Evolutionary conservation across 495 filamentous ascomycete genomes (phyloP).

Genomic region (Arthonia radiata): DNA sequence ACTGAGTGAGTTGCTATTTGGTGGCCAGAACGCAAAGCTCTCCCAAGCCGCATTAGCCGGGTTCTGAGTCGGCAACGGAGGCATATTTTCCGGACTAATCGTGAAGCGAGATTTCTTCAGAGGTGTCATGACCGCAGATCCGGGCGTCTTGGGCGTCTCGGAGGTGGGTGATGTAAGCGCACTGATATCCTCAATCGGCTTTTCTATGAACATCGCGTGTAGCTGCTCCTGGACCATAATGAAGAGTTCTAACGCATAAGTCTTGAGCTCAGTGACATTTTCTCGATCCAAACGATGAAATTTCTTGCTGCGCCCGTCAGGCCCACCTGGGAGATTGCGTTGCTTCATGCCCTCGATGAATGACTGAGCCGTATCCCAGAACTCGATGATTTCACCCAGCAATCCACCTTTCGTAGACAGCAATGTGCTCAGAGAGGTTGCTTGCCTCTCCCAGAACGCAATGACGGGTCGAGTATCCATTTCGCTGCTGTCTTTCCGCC

Average conservation of each 20-base stretch:
- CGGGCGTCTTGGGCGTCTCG: constrained; percentile 26
- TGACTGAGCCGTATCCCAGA: constrained; percentile 76
- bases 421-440: constrained; percentile 38
- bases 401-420: constrained; percentile 52
- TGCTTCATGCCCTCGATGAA: constrained; percentile 79
- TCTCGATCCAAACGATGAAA: constrained; percentile 62
- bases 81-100: constrained; percentile 49
- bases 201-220: constrained; percentile 61
- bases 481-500: constrained; percentile 24
- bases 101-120: constrained; percentile 45
- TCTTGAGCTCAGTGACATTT: constrained; percentile 45
- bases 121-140: constrained; percentile 33
- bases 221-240: constrained; percentile 58
- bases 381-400: constrained; percentile 70
- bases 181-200: constrained; percentile 74
- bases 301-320: constrained; percentile 57
- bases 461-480: constrained; percentile 54
- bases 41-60: too few relatives aligned
- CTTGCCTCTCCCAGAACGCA: constrained; percentile 73
- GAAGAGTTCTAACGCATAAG: constrained; percentile 55
- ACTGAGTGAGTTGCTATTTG: constrained; percentile 69
- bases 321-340: constrained; percentile 51
- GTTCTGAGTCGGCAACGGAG: constrained; percentile 58
- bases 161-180: constrained; percentile 57
- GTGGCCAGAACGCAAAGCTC: constrained; percentile 91